Conservation (phyloP, 2,329 filamentous ascomycete species). For the Dryadomyces sulphureus region DNA sequence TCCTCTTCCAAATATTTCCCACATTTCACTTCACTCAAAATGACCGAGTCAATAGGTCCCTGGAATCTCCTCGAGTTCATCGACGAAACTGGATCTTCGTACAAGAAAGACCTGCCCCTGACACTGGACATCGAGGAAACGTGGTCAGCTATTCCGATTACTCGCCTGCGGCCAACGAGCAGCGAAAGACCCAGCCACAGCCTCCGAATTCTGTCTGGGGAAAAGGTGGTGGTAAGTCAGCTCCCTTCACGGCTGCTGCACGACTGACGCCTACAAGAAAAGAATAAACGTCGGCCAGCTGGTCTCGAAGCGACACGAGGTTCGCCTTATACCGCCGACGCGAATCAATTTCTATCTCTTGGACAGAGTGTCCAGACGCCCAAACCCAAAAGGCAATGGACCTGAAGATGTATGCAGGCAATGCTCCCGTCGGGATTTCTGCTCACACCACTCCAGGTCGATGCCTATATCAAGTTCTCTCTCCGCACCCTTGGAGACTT, state of each 20-base stretch:
- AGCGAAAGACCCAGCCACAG: not conserved
- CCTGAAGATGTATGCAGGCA: no score
- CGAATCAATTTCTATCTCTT: constrained; percentile 7
- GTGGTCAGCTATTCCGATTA: not conserved
- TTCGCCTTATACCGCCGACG: constrained; percentile 9
- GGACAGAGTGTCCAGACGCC: not conserved
- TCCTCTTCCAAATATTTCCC: not conserved
- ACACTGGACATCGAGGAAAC: constrained; percentile 1
- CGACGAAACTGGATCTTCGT: constrained; percentile 5
- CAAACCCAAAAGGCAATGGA: not conserved
- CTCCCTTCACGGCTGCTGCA: not conserved
- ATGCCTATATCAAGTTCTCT: no score
- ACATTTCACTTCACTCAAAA: not conserved
- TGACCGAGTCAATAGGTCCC: not conserved
- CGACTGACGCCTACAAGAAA: not conserved
- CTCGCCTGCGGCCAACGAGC: not conserved
- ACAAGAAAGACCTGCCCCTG: not conserved
- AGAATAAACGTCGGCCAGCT: not conserved
- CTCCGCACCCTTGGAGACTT: no score
- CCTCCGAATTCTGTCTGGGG: not conserved
- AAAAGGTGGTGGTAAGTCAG: not conserved
- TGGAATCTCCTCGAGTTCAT: constrained; percentile 11
- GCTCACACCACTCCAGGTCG: no score
- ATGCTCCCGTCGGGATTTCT: no score
- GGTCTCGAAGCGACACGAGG: constrained; percentile 5